Evolutionary conservation across 495 filamentous ascomycete species (phyloP).

Genomic region (Penicillium antarcticum): DNA sequence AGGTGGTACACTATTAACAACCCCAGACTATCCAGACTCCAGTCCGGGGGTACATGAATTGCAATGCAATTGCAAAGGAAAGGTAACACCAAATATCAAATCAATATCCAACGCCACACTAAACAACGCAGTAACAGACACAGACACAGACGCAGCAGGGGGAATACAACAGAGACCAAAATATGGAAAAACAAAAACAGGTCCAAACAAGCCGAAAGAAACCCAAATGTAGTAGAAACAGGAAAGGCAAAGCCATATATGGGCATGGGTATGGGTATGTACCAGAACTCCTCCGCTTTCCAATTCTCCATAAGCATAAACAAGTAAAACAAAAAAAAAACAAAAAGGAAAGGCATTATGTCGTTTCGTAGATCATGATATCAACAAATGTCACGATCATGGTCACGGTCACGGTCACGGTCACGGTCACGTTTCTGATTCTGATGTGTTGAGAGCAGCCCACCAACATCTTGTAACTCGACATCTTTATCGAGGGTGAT

Average conservation of each 20-base stretch:
- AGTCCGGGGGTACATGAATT: not conserved
- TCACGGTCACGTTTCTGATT: not conserved
- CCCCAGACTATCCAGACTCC: not conserved
- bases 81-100: not conserved
- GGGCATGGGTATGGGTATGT: too few relatives aligned
- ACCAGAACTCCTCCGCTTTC: too few relatives aligned
- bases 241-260: not conserved
- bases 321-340: not conserved
- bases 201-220: not conserved
- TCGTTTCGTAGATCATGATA: not conserved
- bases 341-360: not conserved
- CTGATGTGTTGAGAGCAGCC: conserved; percentile 35
- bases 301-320: not conserved
- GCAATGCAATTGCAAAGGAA: not conserved
- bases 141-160: not conserved
- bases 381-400: not conserved
- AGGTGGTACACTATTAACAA: not conserved
- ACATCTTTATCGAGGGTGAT: conserved; percentile 20
- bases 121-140: not conserved
- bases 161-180: conserved; percentile 7
- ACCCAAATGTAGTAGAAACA: not conserved
- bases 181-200: not conserved
- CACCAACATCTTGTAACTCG: conserved; percentile 54
- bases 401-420: too few relatives aligned
- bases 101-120: conserved; percentile 13